phyloP scores from a whole-genome alignment of 2,329 filamentous ascomycete genomes.

The Fusarium sp. region DNA sequence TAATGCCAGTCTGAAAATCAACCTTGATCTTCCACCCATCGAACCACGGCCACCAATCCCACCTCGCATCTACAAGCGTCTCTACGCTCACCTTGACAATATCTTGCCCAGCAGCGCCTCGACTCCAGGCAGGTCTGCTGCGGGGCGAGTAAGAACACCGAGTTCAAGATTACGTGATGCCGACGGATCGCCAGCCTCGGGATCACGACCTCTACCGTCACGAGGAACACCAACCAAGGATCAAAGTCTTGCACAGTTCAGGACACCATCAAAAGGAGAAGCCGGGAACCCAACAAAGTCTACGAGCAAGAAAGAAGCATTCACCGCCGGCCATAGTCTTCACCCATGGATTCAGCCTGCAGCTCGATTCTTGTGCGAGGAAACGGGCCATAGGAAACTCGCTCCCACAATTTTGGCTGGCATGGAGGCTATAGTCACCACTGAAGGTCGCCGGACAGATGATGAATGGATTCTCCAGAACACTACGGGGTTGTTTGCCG shows the following conservation, averaged over 20 bases:
- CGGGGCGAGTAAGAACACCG: conserved; percentile 46
- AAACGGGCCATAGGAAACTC: conserved; percentile 67
- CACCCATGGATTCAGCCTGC: conserved; percentile 75
- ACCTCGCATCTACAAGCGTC: conserved; percentile 82
- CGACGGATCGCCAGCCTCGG: conserved; percentile 41
- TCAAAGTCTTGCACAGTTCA: conserved; percentile 54
- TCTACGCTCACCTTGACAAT: conserved; percentile 82
- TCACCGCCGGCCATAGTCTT: conserved; percentile 49
- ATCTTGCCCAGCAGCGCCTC: conserved; percentile 63
- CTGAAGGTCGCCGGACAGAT: conserved; percentile 54
- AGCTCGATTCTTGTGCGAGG: conserved; percentile 69
- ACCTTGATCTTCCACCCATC: conserved; percentile 79
- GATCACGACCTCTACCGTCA: conserved; percentile 50
- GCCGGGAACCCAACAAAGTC: conserved; percentile 55
- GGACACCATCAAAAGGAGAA: conserved; percentile 47
- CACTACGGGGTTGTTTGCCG: conserved; percentile 64
- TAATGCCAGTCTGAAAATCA: conserved; percentile 71
- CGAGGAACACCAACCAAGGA: conserved; percentile 59
- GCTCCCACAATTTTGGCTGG: conserved; percentile 79
- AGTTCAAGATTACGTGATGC: conserved; percentile 46
- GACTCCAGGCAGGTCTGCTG: conserved; percentile 44
- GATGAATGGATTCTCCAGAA: conserved; percentile 61
- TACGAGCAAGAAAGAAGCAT: conserved; percentile 44
- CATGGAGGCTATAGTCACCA: conserved; percentile 65
- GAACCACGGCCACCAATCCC: conserved; percentile 79